Base-by-base conservation (phyloP, 73 alveolate genomes). In the Tetrahymena borealis region DNA sequence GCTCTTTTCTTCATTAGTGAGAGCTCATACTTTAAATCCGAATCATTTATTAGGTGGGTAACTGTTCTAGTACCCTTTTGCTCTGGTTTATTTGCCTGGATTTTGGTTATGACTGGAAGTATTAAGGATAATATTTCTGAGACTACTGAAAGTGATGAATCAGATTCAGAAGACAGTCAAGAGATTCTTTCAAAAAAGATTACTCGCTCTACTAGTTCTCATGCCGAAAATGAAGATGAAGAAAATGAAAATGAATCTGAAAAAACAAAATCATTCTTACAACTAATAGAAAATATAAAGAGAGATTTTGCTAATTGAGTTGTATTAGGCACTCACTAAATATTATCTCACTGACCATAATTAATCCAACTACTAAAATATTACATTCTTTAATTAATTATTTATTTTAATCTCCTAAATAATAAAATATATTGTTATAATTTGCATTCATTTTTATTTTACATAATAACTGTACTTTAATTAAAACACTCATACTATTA, bases 51-150 rank as follows among this genome's bases (percentile, higher is more conserved):
- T 7, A 85, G 95, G 37, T 93, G 95, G 95, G 41, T 93, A 31
- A 93, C 95, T 40, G 95, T 93, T 0, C 42, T 90, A 18, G 93
- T 93, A 28, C 95, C 95, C 4, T 90, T 92, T 39, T 32, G 39
- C 16, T 39, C 91, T 40, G 90, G 93, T 78, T 35, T 93, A 31
- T 20, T 32, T 16, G 95, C 93, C 36, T 85, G 95, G 91, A 13
- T 85, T 31, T 39, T 93, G 33, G 95, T 93, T 37, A 60, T 93
- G 42, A 85, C 91, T 7, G 95, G 78, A 16, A 85, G 90, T 28
- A 60, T 60, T 1, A 60, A 60, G 10, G 85, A 60, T 60, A 60
- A 60, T 60, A 4, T 60, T 7, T n/a, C 3, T 10, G 85, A 60
- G 6, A 20, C 36, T 0, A 24, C n/a, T 24, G 85, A 60, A 60